These are phyloP conservation scores for Myxozyma lipomycoides DNA, from an alignment of 805 yeast species.

Conservation along the genomic window DNA sequence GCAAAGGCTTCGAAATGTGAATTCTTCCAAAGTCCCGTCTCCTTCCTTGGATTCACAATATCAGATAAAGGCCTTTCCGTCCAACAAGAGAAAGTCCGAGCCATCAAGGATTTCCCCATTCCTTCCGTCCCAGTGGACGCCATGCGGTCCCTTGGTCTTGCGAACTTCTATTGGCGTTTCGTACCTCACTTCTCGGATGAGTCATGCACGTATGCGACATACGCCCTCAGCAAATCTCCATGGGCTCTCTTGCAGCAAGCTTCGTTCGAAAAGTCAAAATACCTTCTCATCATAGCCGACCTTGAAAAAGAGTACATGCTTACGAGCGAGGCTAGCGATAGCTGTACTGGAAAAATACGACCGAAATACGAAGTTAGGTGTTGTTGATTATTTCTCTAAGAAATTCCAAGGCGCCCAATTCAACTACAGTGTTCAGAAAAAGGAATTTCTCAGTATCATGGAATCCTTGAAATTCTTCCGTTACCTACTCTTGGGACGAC, in stretches of 20 bases:
- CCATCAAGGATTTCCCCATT: constrained; percentile 4
- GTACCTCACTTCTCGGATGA: constrained; percentile 7
- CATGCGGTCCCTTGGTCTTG: constrained; percentile 14
- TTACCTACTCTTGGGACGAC: constrained; percentile 10
- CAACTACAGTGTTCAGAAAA: constrained; percentile 12
- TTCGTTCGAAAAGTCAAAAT: too few species aligned
- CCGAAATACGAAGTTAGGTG: constrained; percentile 18
- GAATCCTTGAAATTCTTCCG: constrained; percentile 13
- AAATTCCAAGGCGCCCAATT: constrained; percentile 8
- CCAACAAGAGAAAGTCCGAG: constrained; percentile 1
- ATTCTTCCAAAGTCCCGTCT: too few species aligned
- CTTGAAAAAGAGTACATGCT: constrained; percentile 3
- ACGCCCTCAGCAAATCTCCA: constrained; percentile 7
- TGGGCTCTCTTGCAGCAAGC: too few species aligned
- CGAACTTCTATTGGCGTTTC: constrained; percentile 18
- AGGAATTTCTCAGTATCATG: constrained; percentile 14
- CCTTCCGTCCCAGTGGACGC: neutral
- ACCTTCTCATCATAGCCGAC: constrained; percentile 8
- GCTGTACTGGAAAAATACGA: constrained; percentile 14
- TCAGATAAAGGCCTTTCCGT: neutral
- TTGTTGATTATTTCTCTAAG: constrained; percentile 12
- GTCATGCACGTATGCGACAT: constrained; percentile 3
- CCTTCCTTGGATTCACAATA: neutral
- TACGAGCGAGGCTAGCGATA: constrained; percentile 22
- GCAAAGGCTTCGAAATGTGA: too few species aligned